Evolutionary conservation across 768 basidiomycete species (phyloP).

Genomic region (Suillus fuscotomentosus): DNA sequence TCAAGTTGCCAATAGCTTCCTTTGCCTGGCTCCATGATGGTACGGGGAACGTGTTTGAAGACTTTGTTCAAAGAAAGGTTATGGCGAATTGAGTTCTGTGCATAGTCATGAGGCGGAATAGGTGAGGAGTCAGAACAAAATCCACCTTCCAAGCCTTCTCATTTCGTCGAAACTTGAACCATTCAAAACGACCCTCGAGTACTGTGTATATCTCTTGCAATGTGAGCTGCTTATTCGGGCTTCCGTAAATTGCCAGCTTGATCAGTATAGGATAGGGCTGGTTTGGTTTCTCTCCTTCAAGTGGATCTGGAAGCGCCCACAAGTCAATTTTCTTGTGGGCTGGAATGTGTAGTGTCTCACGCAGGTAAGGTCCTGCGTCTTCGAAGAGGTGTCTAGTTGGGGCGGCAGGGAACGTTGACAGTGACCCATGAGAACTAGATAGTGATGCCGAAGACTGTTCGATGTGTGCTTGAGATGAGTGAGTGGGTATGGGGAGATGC

Average conservation of each 20-base stretch:
- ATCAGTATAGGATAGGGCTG: conserved; percentile 47
- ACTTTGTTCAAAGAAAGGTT: conserved; percentile 52
- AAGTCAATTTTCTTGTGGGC: conserved; percentile 31
- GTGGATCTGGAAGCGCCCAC: conserved; percentile 39
- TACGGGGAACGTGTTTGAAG: conserved; percentile 53
- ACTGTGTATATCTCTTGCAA: conserved; percentile 61
- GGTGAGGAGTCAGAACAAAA: neutral
- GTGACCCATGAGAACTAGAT: conserved; percentile 8
- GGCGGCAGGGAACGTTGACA: conserved; percentile 12
- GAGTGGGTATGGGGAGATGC: conserved; percentile 2
- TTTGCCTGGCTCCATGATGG: conserved; percentile 68
- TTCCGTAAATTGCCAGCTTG: conserved; percentile 67
- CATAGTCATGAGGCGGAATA: neutral
- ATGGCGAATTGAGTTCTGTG: conserved; percentile 50
- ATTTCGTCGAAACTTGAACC: conserved; percentile 43
- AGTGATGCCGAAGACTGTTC: conserved; percentile 14
- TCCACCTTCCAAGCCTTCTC: conserved; percentile 64
- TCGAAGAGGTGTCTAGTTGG: conserved; percentile 14
- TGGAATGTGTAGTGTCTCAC: conserved; percentile 38
- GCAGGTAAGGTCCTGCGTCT: conserved; percentile 44
- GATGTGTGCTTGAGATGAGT: conserved; percentile 10
- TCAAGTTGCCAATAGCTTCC: conserved; percentile 67
- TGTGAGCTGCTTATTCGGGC: conserved; percentile 50
- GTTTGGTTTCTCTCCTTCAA: conserved; percentile 38
- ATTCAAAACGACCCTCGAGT: conserved; percentile 54